Conservation (phyloP, 140 eudicot species). For the Erigeron philadelphicus region DNA sequence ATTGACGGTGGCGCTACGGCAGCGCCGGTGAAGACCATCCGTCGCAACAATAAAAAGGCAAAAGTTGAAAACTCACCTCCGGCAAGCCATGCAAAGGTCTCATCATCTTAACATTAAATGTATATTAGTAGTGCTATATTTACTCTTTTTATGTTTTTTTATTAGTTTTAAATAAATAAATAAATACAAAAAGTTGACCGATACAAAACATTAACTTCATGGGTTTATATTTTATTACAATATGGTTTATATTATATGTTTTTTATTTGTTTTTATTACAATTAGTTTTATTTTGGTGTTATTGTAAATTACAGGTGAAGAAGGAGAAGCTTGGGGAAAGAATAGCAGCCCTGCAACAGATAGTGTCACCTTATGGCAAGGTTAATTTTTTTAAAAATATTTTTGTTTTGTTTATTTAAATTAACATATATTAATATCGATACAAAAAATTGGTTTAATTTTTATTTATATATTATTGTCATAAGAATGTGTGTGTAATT, state of each 20-base stretch:
- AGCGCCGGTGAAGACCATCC: slow-evolving; percentile 36
- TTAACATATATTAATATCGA: slow-evolving; percentile 16
- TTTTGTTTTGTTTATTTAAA: not conserved
- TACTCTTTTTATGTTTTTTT: no score
- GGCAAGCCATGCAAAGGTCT: slow-evolving; percentile 71
- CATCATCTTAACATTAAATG: slow-evolving; percentile 1
- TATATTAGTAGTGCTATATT: not conserved
- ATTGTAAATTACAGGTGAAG: slow-evolving; percentile 42
- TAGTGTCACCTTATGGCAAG: slow-evolving; percentile 94
- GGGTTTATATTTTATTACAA: not conserved
- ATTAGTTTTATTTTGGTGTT: not conserved
- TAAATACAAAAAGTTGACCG: not conserved
- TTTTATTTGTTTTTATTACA: not conserved
- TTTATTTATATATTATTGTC: no score
- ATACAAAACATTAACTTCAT: slow-evolving; percentile 6
- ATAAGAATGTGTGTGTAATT: slow-evolving; percentile 39
- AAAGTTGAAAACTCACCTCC: slow-evolving; percentile 35
- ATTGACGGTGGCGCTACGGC: slow-evolving; percentile 13
- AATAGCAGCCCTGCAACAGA: slow-evolving; percentile 68
- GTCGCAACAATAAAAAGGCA: slow-evolving; percentile 40
- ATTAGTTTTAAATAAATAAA: no score
- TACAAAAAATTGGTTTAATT: slow-evolving; percentile 14
- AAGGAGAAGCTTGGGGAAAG: slow-evolving; percentile 89
- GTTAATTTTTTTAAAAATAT: slow-evolving; percentile 29
- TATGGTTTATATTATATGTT: not conserved